Percentiles rank a stretch among this genome's conserved stretches.
These are phyloP conservation scores for Sequoia sempervirens DNA, from an alignment of 75 land plant genomes.

Conservation along the genomic window DNA sequence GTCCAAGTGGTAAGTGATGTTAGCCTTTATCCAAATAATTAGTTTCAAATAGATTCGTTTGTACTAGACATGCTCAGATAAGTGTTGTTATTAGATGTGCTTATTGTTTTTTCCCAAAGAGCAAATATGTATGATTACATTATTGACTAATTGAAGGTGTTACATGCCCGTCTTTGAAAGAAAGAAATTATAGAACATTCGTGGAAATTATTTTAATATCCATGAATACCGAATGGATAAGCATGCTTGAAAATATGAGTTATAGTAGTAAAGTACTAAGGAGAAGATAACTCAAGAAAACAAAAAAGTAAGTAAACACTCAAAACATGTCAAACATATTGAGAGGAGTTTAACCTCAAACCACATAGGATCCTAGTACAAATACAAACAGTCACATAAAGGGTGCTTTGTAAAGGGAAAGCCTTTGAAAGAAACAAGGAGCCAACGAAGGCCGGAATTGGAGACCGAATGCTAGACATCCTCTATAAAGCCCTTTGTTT, in stretches of 20 bases:
- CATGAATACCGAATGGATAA: neutral
- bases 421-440: neutral
- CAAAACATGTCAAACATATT: neutral
- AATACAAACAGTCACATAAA: neutral
- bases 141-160: neutral
- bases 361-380: neutral
- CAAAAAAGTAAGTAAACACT: neutral
- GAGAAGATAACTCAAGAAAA: neutral
- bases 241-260: neutral
- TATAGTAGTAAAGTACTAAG: neutral
- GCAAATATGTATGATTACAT: neutral
- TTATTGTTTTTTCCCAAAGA: neutral
- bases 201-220: neutral
- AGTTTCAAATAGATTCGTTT: neutral
- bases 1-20: constrained; percentile 61
- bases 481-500: neutral
- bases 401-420: neutral
- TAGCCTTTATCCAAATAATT: neutral
- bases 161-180: neutral
- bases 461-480: neutral
- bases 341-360: neutral
- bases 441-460: neutral
- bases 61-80: neutral
- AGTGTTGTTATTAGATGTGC: neutral
- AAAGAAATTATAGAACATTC: neutral